phyloP scores from a whole-genome alignment of 257 asterid genomes.

The Ilex aquifolium region DNA sequence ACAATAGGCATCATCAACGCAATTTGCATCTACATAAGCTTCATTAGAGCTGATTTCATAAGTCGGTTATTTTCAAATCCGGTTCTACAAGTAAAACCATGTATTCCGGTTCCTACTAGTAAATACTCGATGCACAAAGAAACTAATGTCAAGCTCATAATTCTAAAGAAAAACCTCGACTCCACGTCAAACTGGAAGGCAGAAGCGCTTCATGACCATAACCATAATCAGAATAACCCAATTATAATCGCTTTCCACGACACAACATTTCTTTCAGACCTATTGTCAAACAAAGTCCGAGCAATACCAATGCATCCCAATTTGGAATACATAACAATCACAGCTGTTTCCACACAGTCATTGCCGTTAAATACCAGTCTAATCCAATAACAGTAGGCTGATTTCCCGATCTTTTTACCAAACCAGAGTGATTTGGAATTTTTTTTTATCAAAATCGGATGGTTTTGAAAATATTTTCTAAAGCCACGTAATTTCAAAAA shows the following conservation, averaged over 20 bases:
- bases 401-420: conserved; percentile 28
- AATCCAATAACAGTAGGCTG: conserved; percentile 52
- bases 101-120: conserved; percentile 31
- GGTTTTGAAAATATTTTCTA: too few relatives aligned
- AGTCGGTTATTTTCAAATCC: conserved; percentile 31
- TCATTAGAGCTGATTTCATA: conserved; percentile 40
- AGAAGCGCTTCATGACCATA: conserved; percentile 40
- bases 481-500: too few relatives aligned
- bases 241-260: conserved; percentile 52
- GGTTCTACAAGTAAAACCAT: conserved; percentile 30
- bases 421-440: too few relatives aligned
- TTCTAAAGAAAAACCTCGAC: conserved; percentile 32
- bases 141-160: conserved; percentile 37
- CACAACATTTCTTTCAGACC: conserved; percentile 46
- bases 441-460: too few relatives aligned
- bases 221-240: conserved; percentile 42
- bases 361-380: conserved; percentile 23
- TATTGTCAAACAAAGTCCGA: conserved; percentile 36
- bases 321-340: conserved; percentile 46
- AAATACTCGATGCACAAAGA: conserved; percentile 19
- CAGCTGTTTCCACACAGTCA: conserved; percentile 46
- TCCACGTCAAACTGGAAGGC: conserved; percentile 36
- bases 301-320: conserved; percentile 33
- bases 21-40: conserved; percentile 29
- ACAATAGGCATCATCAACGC: conserved; percentile 35